Conservation (phyloP, 352 stramenopile species). For the Phytophthora multivora region DNA sequence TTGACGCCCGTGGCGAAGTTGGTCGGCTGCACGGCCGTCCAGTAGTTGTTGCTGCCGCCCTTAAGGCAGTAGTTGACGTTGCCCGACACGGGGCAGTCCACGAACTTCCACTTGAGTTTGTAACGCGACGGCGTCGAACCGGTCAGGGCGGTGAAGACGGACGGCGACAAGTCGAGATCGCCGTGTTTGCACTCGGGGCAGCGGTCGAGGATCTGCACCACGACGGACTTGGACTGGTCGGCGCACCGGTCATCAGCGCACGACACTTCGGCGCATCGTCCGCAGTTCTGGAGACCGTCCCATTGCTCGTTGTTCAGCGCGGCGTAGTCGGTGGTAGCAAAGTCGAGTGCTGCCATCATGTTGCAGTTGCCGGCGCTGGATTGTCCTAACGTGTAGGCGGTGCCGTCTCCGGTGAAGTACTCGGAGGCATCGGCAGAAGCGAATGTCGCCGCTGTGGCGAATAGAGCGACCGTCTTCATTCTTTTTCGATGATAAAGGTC, state of each 20-base stretch:
- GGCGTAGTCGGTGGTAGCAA: conserved; percentile 60
- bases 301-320: conserved; percentile 75
- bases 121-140: conserved; percentile 43
- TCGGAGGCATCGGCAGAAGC: conserved; percentile 24
- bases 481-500: conserved; percentile 1
- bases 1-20: conserved; percentile 43
- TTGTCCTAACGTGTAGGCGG: conserved; percentile 48
- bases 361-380: conserved; percentile 54
- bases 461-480: conserved; percentile 18
- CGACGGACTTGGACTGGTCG: conserved; percentile 41
- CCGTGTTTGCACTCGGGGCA: conserved; percentile 78
- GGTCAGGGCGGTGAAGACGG: conserved; percentile 52
- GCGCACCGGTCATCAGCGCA: conserved; percentile 59
- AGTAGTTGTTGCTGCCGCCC: conserved; percentile 52
- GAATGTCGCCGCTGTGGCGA: conserved; percentile 8
- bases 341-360: conserved; percentile 42
- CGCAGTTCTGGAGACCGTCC: conserved; percentile 58
- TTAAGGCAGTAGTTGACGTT: conserved; percentile 68
- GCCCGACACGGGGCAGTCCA: conserved; percentile 48
- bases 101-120: conserved; percentile 57
- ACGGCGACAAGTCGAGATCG: conserved; percentile 58
- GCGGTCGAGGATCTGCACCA: conserved; percentile 71
- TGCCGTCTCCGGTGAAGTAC: conserved; percentile 51
- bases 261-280: conserved; percentile 67
- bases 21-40: conserved; percentile 52